Evolutionary conservation across 2,329 filamentous ascomycete species (phyloP), one percentile per base, ranked within the genome.

Genomic region (Trichoderma arundinaceum): DNA sequence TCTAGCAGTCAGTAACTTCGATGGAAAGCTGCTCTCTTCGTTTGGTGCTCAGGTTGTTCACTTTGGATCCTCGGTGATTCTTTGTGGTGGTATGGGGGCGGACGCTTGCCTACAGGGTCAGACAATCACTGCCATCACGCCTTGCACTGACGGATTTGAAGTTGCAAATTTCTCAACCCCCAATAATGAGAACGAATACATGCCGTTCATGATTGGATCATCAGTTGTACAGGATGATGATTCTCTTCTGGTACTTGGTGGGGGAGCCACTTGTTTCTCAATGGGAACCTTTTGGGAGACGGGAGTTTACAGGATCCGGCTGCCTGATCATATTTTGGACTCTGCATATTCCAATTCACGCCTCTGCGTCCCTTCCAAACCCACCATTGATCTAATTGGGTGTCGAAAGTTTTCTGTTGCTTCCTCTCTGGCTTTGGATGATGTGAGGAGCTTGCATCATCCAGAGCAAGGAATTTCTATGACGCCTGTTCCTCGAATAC

Each of bases 271-370:
- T 0, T 96, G 92, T 75, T 96, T 96, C 79, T 93, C 92, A 0
- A 96, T 96, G 84, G 93, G 93, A 1, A 91, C 91, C 7, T 93
- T 87, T 72, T 96, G 92, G 91, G 94, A 93, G 58, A 82, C 83
- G 38, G 86, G 86, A 1, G 80, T 83, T 12, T 89, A 81, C 58
- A 74, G 77, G 2, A 71, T 88, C 22, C 59, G 22, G 5, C 57
- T 67, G 32, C 67, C 48, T 15, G 48, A 35, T 33, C 17, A 35
- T 28, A 33, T 53, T 2, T 4, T 44, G 44, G 28, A 43, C 7
- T 6, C 46, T 33, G 15, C 15, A 7, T 28, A 38, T 58, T 22
- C 17, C 3, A 19, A 3, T 2, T 39, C 41, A n/a, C 22, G n/a
- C 12, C n/a, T 17, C 4, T 19, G 22, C 13, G 6, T 19, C 19